Conservation (phyloP, 805 yeast genomes). For the Kodamaea fukazawae region DNA sequence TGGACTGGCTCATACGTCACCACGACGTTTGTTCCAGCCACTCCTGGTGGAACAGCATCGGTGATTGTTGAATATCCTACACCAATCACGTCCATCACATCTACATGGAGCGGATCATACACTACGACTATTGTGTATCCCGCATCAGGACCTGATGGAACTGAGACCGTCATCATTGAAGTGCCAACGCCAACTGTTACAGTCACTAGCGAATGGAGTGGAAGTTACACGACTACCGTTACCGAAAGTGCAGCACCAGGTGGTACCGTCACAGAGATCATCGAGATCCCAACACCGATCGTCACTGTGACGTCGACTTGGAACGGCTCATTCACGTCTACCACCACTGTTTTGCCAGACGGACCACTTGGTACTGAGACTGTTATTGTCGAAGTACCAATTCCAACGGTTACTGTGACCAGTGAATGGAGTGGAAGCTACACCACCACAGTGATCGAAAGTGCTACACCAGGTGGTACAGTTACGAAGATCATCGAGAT, state of each 20-base stretch:
- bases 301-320: slow-evolving; percentile 5
- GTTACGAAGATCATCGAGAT: slow-evolving; percentile 9
- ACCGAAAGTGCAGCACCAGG: slow-evolving; percentile 11
- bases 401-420: slow-evolving; percentile 4
- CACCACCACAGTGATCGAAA: not conserved
- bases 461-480: slow-evolving; percentile 6
- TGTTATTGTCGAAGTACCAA: slow-evolving; percentile 9
- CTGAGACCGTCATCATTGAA: slow-evolving; percentile 12
- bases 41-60: slow-evolving; percentile 10
- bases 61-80: slow-evolving; percentile 13
- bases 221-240: slow-evolving; percentile 8
- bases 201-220: slow-evolving; percentile 14
- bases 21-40: slow-evolving; percentile 5
- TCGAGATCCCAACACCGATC: slow-evolving; percentile 10
- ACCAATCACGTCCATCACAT: no score
- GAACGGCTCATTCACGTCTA: slow-evolving; percentile 7
- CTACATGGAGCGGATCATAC: no score
- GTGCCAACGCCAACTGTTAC: slow-evolving; percentile 12
- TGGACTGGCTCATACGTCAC: slow-evolving; percentile 10
- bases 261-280: slow-evolving; percentile 10
- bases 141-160: slow-evolving; percentile 8
- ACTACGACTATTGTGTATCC: no score
- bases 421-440: slow-evolving; percentile 4
- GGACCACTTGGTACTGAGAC: slow-evolving; percentile 12
- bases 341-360: no score